phyloP scores from a whole-genome alignment of 192 early-diverging fungal species.

The Rhizophagus clarus region DNA sequence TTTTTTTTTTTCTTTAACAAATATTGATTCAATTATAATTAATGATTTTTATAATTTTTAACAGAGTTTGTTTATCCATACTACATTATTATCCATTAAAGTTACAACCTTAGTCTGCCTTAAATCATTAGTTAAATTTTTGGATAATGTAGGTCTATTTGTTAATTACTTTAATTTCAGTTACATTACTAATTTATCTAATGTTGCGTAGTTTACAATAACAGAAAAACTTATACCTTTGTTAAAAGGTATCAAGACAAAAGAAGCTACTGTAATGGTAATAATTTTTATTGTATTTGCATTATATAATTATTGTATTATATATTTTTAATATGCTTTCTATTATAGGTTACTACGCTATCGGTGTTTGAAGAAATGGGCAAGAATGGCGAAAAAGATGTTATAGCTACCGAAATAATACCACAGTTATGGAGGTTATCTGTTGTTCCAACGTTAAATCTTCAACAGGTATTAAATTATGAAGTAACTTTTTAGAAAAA shows the following conservation, averaged over 20 bases:
- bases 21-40: not conserved
- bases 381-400: constrained; percentile 68
- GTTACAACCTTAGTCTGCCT: constrained; percentile 70
- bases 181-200: not conserved
- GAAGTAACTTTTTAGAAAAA: not conserved
- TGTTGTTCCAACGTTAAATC: constrained; percentile 69
- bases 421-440: constrained; percentile 78
- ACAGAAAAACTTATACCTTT: constrained; percentile 78
- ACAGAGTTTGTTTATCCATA: constrained; percentile 67
- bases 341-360: constrained; percentile 67
- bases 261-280: constrained; percentile 77
- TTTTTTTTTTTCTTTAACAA: not conserved
- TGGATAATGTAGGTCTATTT: constrained; percentile 61
- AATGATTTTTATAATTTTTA: not conserved
- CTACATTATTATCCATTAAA: constrained; percentile 70
- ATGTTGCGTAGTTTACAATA: constrained; percentile 53
- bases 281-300: not conserved
- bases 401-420: constrained; percentile 74
- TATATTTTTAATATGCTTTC: not conserved
- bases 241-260: constrained; percentile 71
- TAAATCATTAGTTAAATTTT: constrained; percentile 62
- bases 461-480: constrained; percentile 59
- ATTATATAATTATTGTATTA: not conserved
- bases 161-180: no score
- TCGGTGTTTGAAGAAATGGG: constrained; percentile 82